Percentiles rank a stretch among this genome's conserved stretches.
Conservation (phyloP, 176 grass and related monocot species). For the Bolboschoenus planiculmis region DNA sequence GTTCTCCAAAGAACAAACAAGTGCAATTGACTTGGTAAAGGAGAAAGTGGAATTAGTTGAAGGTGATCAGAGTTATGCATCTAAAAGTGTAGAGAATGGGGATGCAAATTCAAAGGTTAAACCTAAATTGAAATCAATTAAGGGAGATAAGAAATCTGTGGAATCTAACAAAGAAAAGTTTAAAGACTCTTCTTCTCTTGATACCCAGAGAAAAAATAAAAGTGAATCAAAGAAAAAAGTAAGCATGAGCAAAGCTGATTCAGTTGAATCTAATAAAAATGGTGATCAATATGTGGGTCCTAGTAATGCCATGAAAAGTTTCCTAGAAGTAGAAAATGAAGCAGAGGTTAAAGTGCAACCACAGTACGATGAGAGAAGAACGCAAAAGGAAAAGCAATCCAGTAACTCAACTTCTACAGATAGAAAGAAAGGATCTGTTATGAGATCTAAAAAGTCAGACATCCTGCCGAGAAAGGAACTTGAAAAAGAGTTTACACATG, state of each 20-base stretch:
- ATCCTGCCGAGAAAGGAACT: slow-evolving; percentile 52
- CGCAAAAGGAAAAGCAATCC: slow-evolving; percentile 48
- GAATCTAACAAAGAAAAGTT: slow-evolving; percentile 38
- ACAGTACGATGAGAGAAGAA: slow-evolving; percentile 44
- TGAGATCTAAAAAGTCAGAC: slow-evolving; percentile 43
- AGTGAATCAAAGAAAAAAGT: slow-evolving; percentile 44
- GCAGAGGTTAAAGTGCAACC: slow-evolving; percentile 36
- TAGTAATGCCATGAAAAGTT: slow-evolving; percentile 29
- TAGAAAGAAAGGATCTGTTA: slow-evolving; percentile 43
- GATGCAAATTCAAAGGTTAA: slow-evolving; percentile 40
- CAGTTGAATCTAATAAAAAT: slow-evolving; percentile 35
- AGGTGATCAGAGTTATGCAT: slow-evolving; percentile 16
- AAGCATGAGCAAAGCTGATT: slow-evolving; percentile 33
- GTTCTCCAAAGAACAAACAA: slow-evolving; percentile 27
- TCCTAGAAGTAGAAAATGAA: slow-evolving; percentile 41
- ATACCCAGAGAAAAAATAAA: slow-evolving; percentile 65
- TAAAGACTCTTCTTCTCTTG: slow-evolving; percentile 27
- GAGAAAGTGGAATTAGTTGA: slow-evolving; percentile 34
- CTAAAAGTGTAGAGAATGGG: slow-evolving; percentile 34
- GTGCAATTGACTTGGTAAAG: slow-evolving; percentile 27
- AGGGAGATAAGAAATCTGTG: slow-evolving; percentile 32
- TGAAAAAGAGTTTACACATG: slow-evolving; percentile 35
- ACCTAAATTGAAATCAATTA: slow-evolving; percentile 47
- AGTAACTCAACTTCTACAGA: slow-evolving; percentile 39
- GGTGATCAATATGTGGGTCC: slow-evolving; percentile 44